phyloP scores from a whole-genome alignment of 805 yeast species.

The Suhomyces xylopsoci region DNA sequence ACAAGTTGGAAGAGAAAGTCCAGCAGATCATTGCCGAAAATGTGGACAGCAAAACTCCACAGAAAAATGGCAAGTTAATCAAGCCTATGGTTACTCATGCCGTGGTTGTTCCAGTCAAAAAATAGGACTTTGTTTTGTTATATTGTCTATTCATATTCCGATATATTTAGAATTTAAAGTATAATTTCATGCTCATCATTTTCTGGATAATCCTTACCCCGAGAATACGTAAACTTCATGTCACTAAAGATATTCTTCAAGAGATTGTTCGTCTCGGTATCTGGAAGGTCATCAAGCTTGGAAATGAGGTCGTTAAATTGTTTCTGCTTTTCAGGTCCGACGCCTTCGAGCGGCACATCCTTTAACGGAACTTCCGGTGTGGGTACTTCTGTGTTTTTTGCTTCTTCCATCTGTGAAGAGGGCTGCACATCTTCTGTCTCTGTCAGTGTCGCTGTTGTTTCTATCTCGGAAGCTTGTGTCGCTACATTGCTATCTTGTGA shows the following conservation, averaged over 20 bases:
- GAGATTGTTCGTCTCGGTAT: neutral
- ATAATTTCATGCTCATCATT: neutral
- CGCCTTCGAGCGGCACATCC: neutral
- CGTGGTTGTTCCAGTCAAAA: conserved; percentile 6
- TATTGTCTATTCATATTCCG: neutral
- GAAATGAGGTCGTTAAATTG: neutral
- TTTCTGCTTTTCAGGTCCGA: neutral
- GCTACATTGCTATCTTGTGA: neutral
- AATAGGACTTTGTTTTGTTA: neutral
- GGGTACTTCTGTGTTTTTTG: neutral
- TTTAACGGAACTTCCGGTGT: neutral
- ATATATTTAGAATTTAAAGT: neutral
- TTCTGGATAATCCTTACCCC: neutral
- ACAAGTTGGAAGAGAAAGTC: conserved; percentile 26
- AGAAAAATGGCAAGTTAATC: conserved; percentile 5
- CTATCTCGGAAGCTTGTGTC: neutral
- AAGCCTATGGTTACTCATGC: conserved; percentile 15
- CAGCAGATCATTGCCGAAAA: conserved; percentile 18
- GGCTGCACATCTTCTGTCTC: neutral
- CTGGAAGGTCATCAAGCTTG: neutral
- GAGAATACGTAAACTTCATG: neutral
- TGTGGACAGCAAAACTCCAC: neutral
- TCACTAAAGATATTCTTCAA: neutral
- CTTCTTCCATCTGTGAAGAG: neutral
- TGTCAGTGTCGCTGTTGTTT: neutral